Evolutionary conservation across 352 stramenopile genomes (phyloP).

Genomic region (Globisporangium acanthophoron): DNA sequence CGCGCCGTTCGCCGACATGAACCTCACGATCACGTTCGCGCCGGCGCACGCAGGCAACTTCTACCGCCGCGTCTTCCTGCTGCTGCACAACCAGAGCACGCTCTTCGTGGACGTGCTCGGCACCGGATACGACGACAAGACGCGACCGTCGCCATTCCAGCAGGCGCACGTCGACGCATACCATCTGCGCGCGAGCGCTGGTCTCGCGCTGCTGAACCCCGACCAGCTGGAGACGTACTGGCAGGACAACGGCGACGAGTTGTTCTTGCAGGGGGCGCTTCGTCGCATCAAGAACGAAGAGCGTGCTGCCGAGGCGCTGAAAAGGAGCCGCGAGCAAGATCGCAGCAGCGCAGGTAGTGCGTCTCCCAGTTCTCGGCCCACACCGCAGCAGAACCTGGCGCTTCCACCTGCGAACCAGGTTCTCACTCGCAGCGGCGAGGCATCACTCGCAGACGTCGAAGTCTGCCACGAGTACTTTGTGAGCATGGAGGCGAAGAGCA

Average conservation of each 20-base stretch:
- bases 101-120: conserved; percentile 87
- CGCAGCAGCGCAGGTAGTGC: conserved; percentile 3
- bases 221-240: conserved; percentile 79
- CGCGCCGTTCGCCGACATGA: conserved; percentile 63
- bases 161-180: conserved; percentile 90
- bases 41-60: conserved; percentile 81
- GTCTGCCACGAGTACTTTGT: conserved; percentile 86
- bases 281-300: conserved; percentile 21
- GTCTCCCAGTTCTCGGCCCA: background rate
- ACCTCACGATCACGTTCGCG: conserved; percentile 85
- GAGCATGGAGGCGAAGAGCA: conserved; percentile 46
- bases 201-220: conserved; percentile 66
- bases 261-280: conserved; percentile 61
- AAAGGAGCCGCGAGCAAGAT: background rate
- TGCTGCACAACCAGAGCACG: conserved; percentile 83
- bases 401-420: conserved; percentile 32
- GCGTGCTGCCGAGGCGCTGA: background rate
- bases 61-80: conserved; percentile 85
- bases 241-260: conserved; percentile 55
- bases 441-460: conserved; percentile 61
- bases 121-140: conserved; percentile 86
- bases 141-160: conserved; percentile 87
- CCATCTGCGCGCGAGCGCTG: conserved; percentile 37
- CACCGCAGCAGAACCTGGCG: background rate
- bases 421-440: conserved; percentile 82